A percentile compares a stretch with the other conserved stretches of the same genome.
Conservation (phyloP, 208 protist genomes). For the Wallacemonas sp. region DNA sequence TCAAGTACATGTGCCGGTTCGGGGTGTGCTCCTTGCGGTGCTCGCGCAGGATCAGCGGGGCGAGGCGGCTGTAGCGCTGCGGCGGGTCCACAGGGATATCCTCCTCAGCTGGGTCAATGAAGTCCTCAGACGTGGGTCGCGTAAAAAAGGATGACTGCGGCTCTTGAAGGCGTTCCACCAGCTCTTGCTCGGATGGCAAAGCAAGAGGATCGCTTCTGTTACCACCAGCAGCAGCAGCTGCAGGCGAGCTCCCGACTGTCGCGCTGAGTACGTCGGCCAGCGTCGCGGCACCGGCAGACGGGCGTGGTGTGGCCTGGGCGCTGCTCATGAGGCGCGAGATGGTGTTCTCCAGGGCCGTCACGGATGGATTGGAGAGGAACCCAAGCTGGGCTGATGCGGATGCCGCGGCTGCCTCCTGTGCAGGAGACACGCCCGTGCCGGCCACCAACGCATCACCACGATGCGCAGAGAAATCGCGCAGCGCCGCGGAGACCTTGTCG, state of each 20-base stretch:
- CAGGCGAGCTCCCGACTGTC: too few relatives aligned
- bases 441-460: not conserved
- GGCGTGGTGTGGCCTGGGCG: not conserved
- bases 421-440: too few relatives aligned
- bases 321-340: constrained; percentile 5
- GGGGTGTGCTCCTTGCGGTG: constrained; percentile 61
- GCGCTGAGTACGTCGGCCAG: not conserved
- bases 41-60: constrained; percentile 57
- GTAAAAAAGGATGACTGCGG: constrained; percentile 55
- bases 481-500: constrained; percentile 13
- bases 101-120: constrained; percentile 55
- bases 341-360: not conserved
- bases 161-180: constrained; percentile 27
- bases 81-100: constrained; percentile 63
- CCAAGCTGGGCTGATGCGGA: too few relatives aligned
- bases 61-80: constrained; percentile 55
- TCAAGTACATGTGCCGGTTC: constrained; percentile 70
- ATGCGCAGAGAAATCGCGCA: not conserved
- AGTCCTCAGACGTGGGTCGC: constrained; percentile 66
- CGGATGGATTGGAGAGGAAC: not conserved
- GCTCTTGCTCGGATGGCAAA: constrained; percentile 16
- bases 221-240: too few relatives aligned
- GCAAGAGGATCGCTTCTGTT: not conserved
- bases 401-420: too few relatives aligned
- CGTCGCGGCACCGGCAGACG: not conserved